Evolutionary conservation across 2,329 filamentous ascomycete species (phyloP), one percentile per base, ranked within the genome.

Genomic region (Daldinia sp.): DNA sequence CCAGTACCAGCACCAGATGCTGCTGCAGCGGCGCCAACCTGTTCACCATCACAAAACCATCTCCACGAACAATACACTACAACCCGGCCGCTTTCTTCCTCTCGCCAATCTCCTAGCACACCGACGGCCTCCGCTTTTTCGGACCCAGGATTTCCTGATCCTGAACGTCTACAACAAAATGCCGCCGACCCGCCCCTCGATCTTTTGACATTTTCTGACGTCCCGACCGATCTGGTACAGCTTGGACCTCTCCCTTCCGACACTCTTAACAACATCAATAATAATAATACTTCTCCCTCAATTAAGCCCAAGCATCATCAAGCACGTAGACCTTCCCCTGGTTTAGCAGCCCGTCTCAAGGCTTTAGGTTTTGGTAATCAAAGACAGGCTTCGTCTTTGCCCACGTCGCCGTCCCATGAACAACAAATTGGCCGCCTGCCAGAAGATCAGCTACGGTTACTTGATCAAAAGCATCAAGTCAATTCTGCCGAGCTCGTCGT

Each of bases 401-500:
- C 79, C 60, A 74, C 75, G 15, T 72, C 78, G 9, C 71, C 72
- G 6, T 75, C 77, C 57, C 73, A 71, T 78, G 85, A 87, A 57
- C 80, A 82, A 75, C 80, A 82, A 75, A 84, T 93, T 74, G 91
- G 91, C 72, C 89, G 91, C 67, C 88, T 93, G 61, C 85, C 91
- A 74, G 89, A 93, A 79, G 84, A 89, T 72, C 90, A 93, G 74
- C 84, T 93, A 65, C 87, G 88, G 73, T 85, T 89, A 75, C 86
- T 93, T 74, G 91, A 94, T 81, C 83, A 88, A 72, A 87, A 88
- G 67, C 89, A 92, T 77, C 86, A 86, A 72, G 86, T 88, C 67
- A 83, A 84, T 76, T 87, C 86, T 26, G 71, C 77, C 72, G 77
- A 77, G 70, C 82, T 83, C 71, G 82, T 82, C 72, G 82, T 92